Base-by-base conservation (phyloP, 768 basidiomycete species). In the Boletus reticulatus region DNA sequence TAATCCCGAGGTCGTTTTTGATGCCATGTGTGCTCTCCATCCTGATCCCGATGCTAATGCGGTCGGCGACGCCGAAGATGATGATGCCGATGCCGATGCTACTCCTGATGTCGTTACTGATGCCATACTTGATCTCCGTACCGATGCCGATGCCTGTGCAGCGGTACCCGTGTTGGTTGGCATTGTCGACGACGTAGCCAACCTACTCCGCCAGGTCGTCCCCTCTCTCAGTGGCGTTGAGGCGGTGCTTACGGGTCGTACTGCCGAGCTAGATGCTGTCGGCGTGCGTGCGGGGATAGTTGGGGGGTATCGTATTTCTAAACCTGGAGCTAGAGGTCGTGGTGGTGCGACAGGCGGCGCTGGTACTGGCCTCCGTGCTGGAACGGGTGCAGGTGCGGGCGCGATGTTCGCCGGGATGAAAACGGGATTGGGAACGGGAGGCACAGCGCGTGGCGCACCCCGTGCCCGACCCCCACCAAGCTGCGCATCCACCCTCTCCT, bases 401-500 rank as follows among this genome's bases (percentile, higher is more conserved):
- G 37, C 47, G 5, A 22, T 27, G 34, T 50, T 48, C 8, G 29
- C 58, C 16, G 48, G 43, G 9, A 36, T 36, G 4, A 32, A 46
- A 5, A 19, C 43, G 8, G 57, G 43, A 2, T 19, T 41, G 11
- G 42, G 50, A 29, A 22, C 57, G 20, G 44, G 56, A 41, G 71
- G 64, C 27, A 59, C 66, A 4, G 78, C 73, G 10, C 66, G 69
- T 50, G 64, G 62, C 48, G 58, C 66, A 37, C 70, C 74, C 22
- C 64, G 59, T 0, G 42, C 62, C 6, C 73, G 79, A 12, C n/a
- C 49, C 17, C 8, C 59, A 4, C 76, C 70, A 41, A 78, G 55
- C 29, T 66, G 69, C 11, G 67, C 64, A 36, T 79, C 73, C 19
- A 82, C 81, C 20, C 79, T 72, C 29, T 72, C 71, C 52, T 76